A percentile compares a stretch with the other conserved stretches of the same genome.
phyloP scores from a whole-genome alignment of 1,284 basidiomycete genomes.

The Microbotryum scabiosae region DNA sequence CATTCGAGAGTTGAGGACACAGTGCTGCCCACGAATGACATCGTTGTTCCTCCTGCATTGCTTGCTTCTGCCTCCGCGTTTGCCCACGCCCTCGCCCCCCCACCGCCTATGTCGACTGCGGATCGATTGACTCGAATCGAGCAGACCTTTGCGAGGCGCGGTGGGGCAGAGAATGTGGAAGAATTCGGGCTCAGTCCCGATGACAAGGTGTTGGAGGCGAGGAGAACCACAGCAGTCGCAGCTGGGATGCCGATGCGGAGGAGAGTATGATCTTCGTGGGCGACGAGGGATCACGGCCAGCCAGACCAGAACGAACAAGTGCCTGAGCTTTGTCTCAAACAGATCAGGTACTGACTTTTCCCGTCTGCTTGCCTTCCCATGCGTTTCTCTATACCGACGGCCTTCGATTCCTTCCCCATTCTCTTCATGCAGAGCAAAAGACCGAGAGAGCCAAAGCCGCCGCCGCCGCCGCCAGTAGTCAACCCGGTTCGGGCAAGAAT shows the following conservation, averaged over 20 bases:
- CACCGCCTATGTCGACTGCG: too few relatives aligned
- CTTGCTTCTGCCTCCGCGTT: too few relatives aligned
- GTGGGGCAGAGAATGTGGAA: slow-evolving; percentile 33
- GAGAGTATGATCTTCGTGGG: too few relatives aligned
- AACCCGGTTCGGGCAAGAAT: slow-evolving; percentile 7
- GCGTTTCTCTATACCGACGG: background rate
- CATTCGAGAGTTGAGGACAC: too few relatives aligned
- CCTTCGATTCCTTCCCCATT: background rate
- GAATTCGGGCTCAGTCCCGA: slow-evolving; percentile 82
- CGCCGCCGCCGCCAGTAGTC: background rate
- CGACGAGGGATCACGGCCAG: too few relatives aligned
- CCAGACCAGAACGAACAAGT: background rate
- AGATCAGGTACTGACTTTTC: slow-evolving; percentile 12
- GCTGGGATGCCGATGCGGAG: too few relatives aligned
- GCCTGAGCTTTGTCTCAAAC: background rate
- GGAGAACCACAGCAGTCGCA: slow-evolving; percentile 54
- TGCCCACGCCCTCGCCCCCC: too few relatives aligned
- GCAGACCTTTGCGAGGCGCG: background rate
- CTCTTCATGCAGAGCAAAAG: slow-evolving; percentile 10
- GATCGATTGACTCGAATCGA: too few relatives aligned
- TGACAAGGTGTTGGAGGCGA: slow-evolving; percentile 67
- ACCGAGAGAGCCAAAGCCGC: slow-evolving; percentile 7
- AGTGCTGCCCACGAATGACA: too few relatives aligned
- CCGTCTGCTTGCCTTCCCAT: slow-evolving; percentile 1
- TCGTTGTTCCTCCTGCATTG: too few relatives aligned